These are phyloP conservation scores for Dryadomyces sulphureus DNA, from an alignment of 2,329 filamentous ascomycete species.

Conservation along the genomic window DNA sequence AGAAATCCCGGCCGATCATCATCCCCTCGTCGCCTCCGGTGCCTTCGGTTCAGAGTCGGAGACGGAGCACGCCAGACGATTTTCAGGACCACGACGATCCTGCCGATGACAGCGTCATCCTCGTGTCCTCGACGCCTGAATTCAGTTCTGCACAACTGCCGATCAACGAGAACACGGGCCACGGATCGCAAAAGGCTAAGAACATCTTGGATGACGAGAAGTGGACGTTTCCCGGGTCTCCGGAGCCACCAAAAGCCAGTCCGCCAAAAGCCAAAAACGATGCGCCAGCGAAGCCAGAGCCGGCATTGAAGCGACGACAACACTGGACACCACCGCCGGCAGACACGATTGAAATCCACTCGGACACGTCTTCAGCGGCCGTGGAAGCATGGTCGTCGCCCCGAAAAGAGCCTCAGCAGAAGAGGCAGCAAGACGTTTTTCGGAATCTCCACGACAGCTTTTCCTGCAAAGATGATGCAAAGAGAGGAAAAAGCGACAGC, in stretches of 20 bases:
- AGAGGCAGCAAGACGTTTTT: conserved; percentile 21
- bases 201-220: not conserved
- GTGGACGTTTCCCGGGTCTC: not conserved
- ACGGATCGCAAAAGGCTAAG: not conserved
- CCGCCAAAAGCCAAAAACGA: not conserved
- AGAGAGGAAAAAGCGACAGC: not conserved
- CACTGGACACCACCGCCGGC: conserved; percentile 52
- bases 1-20: not conserved
- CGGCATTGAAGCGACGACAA: conserved; percentile 37
- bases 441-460: conserved; percentile 23
- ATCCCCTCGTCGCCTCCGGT: conserved; percentile 6
- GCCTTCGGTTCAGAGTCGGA: not conserved
- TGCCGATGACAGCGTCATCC: not conserved
- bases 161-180: not conserved
- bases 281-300: conserved; percentile 17
- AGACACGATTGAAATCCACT: conserved; percentile 8
- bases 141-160: not conserved
- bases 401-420: conserved; percentile 2
- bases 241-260: not conserved
- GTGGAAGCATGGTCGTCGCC: conserved; percentile 15
- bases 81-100: too few relatives aligned
- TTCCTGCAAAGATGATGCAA: conserved; percentile 3
- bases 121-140: not conserved
- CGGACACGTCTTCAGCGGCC: conserved; percentile 17
- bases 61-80: not conserved